Evolutionary conservation across 768 basidiomycete genomes (phyloP), one percentile per base, ranked within the genome.

Genomic region (Amanita subjunquillea): DNA sequence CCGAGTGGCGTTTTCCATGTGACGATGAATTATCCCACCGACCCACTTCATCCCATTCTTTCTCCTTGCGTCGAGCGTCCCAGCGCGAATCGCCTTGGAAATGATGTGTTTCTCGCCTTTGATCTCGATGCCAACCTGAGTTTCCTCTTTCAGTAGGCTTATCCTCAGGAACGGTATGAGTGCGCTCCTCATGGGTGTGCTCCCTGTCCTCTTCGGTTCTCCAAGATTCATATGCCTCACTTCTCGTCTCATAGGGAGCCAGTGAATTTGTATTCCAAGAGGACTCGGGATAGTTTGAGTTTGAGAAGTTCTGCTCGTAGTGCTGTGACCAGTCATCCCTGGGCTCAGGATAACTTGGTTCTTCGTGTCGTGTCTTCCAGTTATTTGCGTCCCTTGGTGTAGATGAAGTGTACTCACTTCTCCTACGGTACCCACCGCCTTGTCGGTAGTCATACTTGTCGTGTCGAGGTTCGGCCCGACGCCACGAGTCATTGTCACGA

Each of bases 1-100:
- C 53, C 20, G 51, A 41, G 38, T 56, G 61, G 20, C 62, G 63
- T 40, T 67, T 68, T 61, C 36, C 29, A 17, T 67, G 66, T 42
- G 56, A 56, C n/a, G 59, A 53, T 7, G 59, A 57, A 54, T 71
- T 58, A 54, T 70, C 65, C 44, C 58, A 62, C 17, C 57, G 56
- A 30, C 42, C 39, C 15, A 53, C 17, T 45, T 63, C 62, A 42
- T 54, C 63, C 70, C 74, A 75, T 6, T 65, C 65, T 60, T 72
- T 72, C 51, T 73, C 73, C 54, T 69, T 69, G 48, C 76, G 75
- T 48, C 75, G 74, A 42, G 68, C 60, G 7, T 76, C 78, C 81
- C 81, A 83, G 15, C 77, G 78, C 51, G 74, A 69, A 52, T 76
- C 76, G 60, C 68, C 72, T 53, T 70, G 69, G 59, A 70, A 74